Base-by-base conservation (phyloP, 805 yeast genomes). In the Zygosaccharomyces gambellarensis region DNA sequence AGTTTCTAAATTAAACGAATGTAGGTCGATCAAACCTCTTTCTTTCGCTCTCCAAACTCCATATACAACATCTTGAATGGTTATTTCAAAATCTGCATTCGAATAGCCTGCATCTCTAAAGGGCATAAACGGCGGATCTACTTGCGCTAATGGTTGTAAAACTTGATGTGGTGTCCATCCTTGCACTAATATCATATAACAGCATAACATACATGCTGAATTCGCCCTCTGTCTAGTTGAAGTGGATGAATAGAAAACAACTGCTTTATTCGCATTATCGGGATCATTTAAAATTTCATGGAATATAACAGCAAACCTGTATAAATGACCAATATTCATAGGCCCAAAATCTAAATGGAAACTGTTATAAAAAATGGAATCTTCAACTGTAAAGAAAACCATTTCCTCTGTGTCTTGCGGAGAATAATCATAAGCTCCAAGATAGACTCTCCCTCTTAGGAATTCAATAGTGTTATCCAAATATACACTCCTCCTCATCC, bases 81-180 rank as follows among this genome's bases (percentile, higher is more conserved):
- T 82, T 53, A 94, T 79, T 62, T 87, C 95, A 62, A 89, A 94
- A 68, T 94, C 99, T 2, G 98, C 96, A 50, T 83, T 83, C 2
- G 97, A 87, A 69, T 94, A 94, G 1, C 99, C 99, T 1, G 99
- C 99, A 67, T 94, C 99, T 66, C 99, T 77, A 70, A 90, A 94
- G 1, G 90, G 86, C 85, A 87, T 90, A 56, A 92, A 84, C 5
- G 98, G 97, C 2, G 96, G 96, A 44, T 86, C 90, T 5, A 83
- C 80, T 67, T 94, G 98, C 1, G 94, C 81, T 47, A 94, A 79
- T 0, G 99, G 99, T 52, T 95, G 97, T 55, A 94, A 71, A 0
- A 90, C 99, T 68, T 94, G 94, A 68, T 94, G 99, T 0, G 99
- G 99, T 1, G 97, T 89, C 99, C 99, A 94, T 11, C 89, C 84